A percentile compares a stretch with the other conserved stretches of the same genome.
Conservation (phyloP, 208 protist genomes). For the Blastocrithidia nonstop region DNA sequence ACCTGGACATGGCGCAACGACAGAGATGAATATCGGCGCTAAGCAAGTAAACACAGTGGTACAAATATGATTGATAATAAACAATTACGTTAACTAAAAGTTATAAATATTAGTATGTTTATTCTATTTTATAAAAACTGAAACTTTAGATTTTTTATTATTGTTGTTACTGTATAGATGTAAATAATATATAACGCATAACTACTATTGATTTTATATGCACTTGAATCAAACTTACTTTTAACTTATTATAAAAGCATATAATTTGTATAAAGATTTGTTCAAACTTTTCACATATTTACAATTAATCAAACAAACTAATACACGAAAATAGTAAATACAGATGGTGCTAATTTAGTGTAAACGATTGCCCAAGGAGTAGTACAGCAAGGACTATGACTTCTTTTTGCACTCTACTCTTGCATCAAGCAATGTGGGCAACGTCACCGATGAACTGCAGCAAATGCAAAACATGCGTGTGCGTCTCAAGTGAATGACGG, state of each 20-base stretch:
- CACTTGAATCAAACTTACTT: too few relatives aligned
- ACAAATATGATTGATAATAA: too few relatives aligned
- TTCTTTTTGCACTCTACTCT: conserved; percentile 49
- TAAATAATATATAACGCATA: too few relatives aligned
- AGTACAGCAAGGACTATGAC: conserved; percentile 85
- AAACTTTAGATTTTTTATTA: too few relatives aligned
- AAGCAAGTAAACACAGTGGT: too few relatives aligned
- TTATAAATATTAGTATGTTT: background rate
- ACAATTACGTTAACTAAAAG: background rate
- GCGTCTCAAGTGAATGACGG: conserved; percentile 71
- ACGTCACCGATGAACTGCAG: conserved; percentile 56
- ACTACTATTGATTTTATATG: too few relatives aligned
- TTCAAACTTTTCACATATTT: conserved; percentile 1
- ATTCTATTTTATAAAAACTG: conserved; percentile 9
- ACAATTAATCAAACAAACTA: conserved; percentile 1
- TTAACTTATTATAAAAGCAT: background rate
- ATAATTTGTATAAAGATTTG: background rate
- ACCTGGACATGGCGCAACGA: conserved; percentile 63
- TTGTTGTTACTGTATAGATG: conserved; percentile 3
- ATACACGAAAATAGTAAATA: background rate
- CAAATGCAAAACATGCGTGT: conserved; percentile 78
- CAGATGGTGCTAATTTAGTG: conserved; percentile 81
- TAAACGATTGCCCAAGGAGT: conserved; percentile 81
- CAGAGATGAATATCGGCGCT: conserved; percentile 61
- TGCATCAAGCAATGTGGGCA: conserved; percentile 45